phyloP scores from a whole-genome alignment of 2,329 filamentous ascomycete genomes.

The Aspergillus fumigatus region DNA sequence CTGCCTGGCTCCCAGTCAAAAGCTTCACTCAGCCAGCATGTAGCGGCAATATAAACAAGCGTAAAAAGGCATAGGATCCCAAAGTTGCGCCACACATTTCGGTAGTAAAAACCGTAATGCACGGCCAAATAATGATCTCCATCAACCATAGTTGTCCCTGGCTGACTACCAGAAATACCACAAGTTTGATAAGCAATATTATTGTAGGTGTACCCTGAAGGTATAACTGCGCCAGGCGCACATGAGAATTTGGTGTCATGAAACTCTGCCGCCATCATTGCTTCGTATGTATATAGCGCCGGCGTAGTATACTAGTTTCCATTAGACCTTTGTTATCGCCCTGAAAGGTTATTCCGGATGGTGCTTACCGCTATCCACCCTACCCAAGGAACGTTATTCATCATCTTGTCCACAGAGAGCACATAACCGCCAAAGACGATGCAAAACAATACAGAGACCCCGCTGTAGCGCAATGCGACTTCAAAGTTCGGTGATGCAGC shows the following conservation, averaged over 20 bases:
- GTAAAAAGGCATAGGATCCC: slow-evolving; percentile 69
- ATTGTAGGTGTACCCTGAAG: slow-evolving; percentile 48
- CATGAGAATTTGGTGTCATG: slow-evolving; percentile 52
- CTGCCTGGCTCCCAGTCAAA: slow-evolving; percentile 56
- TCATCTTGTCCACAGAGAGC: slow-evolving; percentile 54
- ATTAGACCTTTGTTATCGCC: neutral
- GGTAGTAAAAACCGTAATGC: slow-evolving; percentile 47
- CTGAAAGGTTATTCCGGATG: neutral
- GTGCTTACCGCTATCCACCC: slow-evolving; percentile 47
- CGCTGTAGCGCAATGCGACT: slow-evolving; percentile 57
- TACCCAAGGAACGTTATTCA: slow-evolving; percentile 57
- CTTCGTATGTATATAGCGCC: slow-evolving; percentile 57
- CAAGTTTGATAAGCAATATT: slow-evolving; percentile 55
- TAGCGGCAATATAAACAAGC: slow-evolving; percentile 64
- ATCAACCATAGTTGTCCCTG: slow-evolving; percentile 47
- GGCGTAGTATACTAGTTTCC: slow-evolving; percentile 43
- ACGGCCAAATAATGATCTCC: slow-evolving; percentile 51
- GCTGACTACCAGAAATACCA: slow-evolving; percentile 49
- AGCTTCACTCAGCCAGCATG: slow-evolving; percentile 61
- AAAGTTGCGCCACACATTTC: slow-evolving; percentile 65
- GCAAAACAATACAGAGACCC: slow-evolving; percentile 54
- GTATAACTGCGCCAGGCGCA: slow-evolving; percentile 51
- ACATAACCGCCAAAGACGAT: slow-evolving; percentile 61
- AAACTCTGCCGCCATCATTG: slow-evolving; percentile 61
- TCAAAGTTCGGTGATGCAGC: slow-evolving; percentile 57